These are phyloP conservation scores for Agarophyton chilense DNA, from an alignment of 23 red algal species.

Conservation along the genomic window DNA sequence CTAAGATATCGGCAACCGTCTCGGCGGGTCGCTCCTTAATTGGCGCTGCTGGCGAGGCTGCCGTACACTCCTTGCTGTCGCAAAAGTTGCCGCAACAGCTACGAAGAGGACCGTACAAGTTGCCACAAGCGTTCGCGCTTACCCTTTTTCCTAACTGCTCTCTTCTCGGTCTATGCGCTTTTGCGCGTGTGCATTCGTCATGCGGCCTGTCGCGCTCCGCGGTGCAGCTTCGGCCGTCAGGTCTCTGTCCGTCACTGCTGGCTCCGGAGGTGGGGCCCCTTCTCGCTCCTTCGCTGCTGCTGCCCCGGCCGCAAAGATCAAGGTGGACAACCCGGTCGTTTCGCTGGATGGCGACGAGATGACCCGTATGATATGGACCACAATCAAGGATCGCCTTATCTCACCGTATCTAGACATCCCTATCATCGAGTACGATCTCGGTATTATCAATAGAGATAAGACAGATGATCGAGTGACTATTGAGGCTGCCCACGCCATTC, in stretches of 20 bases:
- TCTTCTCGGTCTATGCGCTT: not conserved
- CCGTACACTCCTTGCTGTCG: too few species aligned
- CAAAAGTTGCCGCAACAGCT: too few species aligned
- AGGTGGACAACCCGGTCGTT: constrained; percentile 86
- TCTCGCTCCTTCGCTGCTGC: not conserved
- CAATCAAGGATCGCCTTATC: constrained; percentile 83
- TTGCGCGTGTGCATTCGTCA: not conserved
- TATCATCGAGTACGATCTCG: constrained; percentile 85
- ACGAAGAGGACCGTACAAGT: too few species aligned
- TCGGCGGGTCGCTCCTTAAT: too few species aligned
- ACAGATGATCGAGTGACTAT: constrained; percentile 90
- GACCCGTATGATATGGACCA: constrained; percentile 87
- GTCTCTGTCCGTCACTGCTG: not conserved
- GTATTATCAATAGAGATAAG: constrained; percentile 77
- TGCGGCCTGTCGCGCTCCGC: not conserved
- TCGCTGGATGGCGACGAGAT: constrained; percentile 92
- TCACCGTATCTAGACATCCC: constrained; percentile 77
- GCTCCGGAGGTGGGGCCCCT: not conserved
- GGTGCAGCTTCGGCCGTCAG: not conserved
- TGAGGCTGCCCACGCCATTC: constrained; percentile 88
- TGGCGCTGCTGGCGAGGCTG: too few species aligned
- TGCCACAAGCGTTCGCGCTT: not conserved
- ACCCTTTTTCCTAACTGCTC: not conserved
- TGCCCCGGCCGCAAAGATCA: constrained; percentile 32
- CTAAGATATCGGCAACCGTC: too few species aligned